These are phyloP conservation scores for Bacidia gigantensis DNA, from an alignment of 495 filamentous ascomycete genomes.

Conservation along the genomic window DNA sequence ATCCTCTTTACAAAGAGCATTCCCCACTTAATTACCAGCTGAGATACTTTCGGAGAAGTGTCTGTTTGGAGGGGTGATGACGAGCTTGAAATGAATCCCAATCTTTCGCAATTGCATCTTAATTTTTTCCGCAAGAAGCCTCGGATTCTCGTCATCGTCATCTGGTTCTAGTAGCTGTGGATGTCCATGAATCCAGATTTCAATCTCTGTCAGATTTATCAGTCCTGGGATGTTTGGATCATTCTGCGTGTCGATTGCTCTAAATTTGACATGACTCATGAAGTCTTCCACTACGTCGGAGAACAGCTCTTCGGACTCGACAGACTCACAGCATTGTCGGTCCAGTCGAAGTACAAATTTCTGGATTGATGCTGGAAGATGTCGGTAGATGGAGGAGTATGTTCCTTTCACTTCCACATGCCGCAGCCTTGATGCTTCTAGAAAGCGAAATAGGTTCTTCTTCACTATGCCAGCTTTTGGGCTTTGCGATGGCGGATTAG, in stretches of 20 bases:
- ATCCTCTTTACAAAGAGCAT: too few species aligned
- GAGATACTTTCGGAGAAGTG: neutral
- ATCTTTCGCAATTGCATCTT: neutral
- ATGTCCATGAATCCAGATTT: neutral
- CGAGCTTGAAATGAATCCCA: neutral
- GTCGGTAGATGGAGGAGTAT: slow-evolving; percentile 7
- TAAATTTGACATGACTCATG: slow-evolving; percentile 1
- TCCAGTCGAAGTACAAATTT: slow-evolving; percentile 1
- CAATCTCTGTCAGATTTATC: neutral
- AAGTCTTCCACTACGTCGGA: neutral
- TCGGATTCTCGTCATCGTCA: neutral
- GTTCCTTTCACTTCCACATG: slow-evolving; percentile 8
- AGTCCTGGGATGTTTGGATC: neutral
- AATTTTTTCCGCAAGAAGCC: neutral
- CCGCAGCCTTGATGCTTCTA: slow-evolving; percentile 8
- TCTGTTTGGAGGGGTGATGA: neutral
- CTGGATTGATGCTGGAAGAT: slow-evolving; percentile 9
- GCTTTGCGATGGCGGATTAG: neutral
- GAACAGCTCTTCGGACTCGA: neutral
- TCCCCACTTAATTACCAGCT: neutral
- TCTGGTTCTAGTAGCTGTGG: neutral
- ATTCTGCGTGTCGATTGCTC: neutral
- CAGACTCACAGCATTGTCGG: neutral
- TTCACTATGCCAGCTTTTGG: neutral
- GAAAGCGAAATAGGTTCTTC: slow-evolving; percentile 4